These are phyloP conservation scores for Petasospora rhodanensis DNA, from an alignment of 1,139 yeast species.

Conservation along the genomic window DNA sequence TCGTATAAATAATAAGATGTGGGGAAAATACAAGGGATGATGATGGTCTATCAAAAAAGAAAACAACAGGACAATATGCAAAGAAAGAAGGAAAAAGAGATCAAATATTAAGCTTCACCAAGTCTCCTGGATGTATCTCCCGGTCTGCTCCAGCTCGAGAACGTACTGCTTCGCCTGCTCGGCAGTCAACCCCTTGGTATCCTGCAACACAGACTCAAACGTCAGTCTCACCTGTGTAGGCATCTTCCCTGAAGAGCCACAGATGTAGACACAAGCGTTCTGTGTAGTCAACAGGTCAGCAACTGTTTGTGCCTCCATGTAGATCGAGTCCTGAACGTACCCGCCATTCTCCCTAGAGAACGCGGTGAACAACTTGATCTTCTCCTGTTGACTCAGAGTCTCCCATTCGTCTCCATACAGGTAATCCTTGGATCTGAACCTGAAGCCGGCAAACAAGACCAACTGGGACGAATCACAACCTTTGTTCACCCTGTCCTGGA, in stretches of 20 bases:
- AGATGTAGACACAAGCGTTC: conserved; percentile 62
- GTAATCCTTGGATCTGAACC: conserved; percentile 63
- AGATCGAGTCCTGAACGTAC: conserved; percentile 73
- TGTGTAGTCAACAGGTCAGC: conserved; percentile 50
- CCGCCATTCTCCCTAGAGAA: conserved; percentile 56
- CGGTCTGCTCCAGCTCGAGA: conserved; percentile 55
- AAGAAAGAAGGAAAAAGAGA: too few species aligned
- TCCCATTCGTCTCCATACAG: conserved; percentile 58
- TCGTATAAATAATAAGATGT: too few species aligned
- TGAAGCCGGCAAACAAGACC: conserved; percentile 71
- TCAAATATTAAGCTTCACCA: too few species aligned
- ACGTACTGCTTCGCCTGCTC: conserved; percentile 50
- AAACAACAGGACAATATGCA: too few species aligned
- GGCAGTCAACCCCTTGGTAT: conserved; percentile 28
- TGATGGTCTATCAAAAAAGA: too few species aligned
- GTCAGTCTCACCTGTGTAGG: conserved; percentile 86
- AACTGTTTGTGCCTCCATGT: conserved; percentile 42
- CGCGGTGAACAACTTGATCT: conserved; percentile 44
- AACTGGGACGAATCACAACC: conserved; percentile 29
- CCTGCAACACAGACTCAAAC: conserved; percentile 25
- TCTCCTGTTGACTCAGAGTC: conserved; percentile 29
- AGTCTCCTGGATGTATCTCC: conserved; percentile 83
- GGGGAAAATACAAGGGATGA: too few species aligned
- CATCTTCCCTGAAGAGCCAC: conserved; percentile 96
- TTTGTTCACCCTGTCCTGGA: conserved; percentile 35